Conservation (phyloP, 352 stramenopile species). For the Elongisporangium undulatum region DNA sequence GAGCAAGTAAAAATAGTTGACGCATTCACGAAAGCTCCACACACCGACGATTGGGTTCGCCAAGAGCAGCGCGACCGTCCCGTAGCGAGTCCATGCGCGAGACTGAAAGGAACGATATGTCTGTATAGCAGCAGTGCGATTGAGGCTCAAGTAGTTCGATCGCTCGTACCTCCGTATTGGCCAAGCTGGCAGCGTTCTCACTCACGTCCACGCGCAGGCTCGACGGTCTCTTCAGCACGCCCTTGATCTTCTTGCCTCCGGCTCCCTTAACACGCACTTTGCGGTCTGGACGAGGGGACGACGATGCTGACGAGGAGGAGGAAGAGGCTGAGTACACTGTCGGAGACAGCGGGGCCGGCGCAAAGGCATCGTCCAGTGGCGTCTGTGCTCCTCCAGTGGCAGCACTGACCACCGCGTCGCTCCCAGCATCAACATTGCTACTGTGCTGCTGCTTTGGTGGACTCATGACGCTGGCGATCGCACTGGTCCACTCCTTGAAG, state of each 20-base stretch:
- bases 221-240: not conserved
- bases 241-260: not conserved
- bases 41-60: constrained; percentile 24
- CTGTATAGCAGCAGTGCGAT: not conserved
- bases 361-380: not conserved
- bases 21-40: not conserved
- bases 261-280: not conserved
- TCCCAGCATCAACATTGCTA: not conserved
- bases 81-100: not conserved
- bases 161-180: not conserved
- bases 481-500: constrained; percentile 72
- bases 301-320: constrained; percentile 7
- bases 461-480: constrained; percentile 64
- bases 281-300: not conserved
- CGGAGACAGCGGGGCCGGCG: not conserved
- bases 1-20: not conserved
- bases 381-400: not conserved
- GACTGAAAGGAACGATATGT: not conserved
- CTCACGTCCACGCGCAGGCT: not conserved
- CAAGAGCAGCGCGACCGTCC: constrained; percentile 23
- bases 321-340: not conserved
- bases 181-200: not conserved
- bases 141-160: not conserved
- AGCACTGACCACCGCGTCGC: not conserved
- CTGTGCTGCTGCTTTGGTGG: constrained; percentile 14